Base-by-base conservation (phyloP, 2,329 filamentous ascomycete genomes). In the Botrytis fabae region DNA sequence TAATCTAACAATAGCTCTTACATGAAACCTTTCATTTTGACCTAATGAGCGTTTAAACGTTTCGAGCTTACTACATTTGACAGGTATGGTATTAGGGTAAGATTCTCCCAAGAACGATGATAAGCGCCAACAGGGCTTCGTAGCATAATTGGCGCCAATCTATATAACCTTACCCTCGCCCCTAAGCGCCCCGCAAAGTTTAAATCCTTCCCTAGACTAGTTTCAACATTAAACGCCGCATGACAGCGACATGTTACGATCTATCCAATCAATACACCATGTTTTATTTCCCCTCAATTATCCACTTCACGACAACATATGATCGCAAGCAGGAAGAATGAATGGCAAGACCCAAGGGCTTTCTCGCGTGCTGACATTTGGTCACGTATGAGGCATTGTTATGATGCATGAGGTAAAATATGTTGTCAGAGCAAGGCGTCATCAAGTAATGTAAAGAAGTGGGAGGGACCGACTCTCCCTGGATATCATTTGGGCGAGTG, bases 161-260 rank as follows among this genome's bases (percentile, higher is more conserved):
- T 35, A 20, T 22, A 54, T 54, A 68, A 25, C 9, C 35, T 40
- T 54, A 68, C 35, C 9, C 35, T 40, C 46, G 35, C 38, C 22
- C 64, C 51, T 40, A 16, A 25, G 64, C 46, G 64, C 64, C 46
- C 32, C 64, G 35, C 64, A 54, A 68, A 68, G 46, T 68, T 12
- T 40, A 54, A 66, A n/a, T 48, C 46, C 22, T 48, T 48, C 46
- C 10, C 46, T 48, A 9, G 46, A 48, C 46, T 48, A 48, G 48
- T 54, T 20, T 54, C 18, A 25, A 40, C 25, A 10, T 42, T 40
- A 68, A 28, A 68, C 32, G 64, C 46, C 28, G n/a, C 51, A 57
- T 68, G 46, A 12, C 32, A 68, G 46, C 46, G 5, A 54, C 16
- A 38, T 4, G 28, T 35, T 14, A 51, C 7, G 22, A 28, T 18